Conservation (phyloP, 2,329 filamentous ascomycete genomes). For the Phialophora macrospora region DNA sequence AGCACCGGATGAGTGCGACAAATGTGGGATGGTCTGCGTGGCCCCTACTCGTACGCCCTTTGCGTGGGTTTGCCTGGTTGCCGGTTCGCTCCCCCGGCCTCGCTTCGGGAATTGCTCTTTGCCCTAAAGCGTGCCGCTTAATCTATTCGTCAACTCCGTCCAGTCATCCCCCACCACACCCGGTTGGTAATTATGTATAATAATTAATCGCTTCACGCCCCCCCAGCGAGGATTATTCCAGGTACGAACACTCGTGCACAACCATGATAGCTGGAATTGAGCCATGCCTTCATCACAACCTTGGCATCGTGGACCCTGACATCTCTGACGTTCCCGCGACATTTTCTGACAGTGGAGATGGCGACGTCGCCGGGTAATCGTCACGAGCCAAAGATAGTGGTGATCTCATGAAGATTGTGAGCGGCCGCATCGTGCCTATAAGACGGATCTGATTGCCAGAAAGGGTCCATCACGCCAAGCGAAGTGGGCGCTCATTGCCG, state of each 20-base stretch:
- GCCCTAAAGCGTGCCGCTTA: not conserved
- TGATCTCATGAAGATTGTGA: slow-evolving; percentile 16
- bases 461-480: not conserved
- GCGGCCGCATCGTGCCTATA: not conserved
- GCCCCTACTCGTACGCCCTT: not conserved
- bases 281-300: not conserved
- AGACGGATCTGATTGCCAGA: slow-evolving; percentile 14
- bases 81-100: slow-evolving; percentile 2
- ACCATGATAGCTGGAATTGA: not conserved
- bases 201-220: not conserved
- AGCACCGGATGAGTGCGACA: not conserved
- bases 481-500: slow-evolving; percentile 5
- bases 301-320: not conserved
- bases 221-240: not conserved
- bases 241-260: not conserved
- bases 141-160: not conserved
- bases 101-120: slow-evolving; percentile 24
- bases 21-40: slow-evolving; percentile 1
- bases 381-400: not conserved
- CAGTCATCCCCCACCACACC: not conserved
- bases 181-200: not conserved
- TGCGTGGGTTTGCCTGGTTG: slow-evolving; percentile 8
- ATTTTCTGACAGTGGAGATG: not conserved
- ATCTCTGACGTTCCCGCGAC: not conserved
- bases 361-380: not conserved